Conservation (phyloP, 1,284 basidiomycete genomes). For the Sporisorium sorghi region DNA sequence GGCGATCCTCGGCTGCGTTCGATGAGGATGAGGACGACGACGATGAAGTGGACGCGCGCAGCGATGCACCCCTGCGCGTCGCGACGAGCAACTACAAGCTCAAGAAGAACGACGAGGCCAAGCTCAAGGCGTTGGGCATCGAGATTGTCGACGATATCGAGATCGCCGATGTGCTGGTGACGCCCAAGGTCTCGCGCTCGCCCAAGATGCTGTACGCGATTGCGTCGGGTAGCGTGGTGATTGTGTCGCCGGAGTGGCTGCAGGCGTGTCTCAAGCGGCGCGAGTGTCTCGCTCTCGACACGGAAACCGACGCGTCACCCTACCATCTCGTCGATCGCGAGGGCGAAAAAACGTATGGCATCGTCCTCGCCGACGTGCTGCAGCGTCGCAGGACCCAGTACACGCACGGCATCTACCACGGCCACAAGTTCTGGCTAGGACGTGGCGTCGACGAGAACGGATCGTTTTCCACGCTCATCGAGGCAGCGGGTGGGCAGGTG, state of each 20-base stretch:
- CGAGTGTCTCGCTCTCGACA: not conserved
- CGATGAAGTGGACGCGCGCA: not conserved
- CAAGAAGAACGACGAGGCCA: slow-evolving; percentile 30
- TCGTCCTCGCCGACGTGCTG: slow-evolving; percentile 30
- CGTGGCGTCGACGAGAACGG: slow-evolving; percentile 37
- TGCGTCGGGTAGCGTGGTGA: slow-evolving; percentile 28
- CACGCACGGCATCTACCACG: slow-evolving; percentile 31
- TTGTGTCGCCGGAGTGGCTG: slow-evolving; percentile 44
- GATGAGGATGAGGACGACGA: not conserved
- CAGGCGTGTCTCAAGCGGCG: slow-evolving; percentile 28
- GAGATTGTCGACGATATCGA: slow-evolving; percentile 41
- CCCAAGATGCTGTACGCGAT: slow-evolving; percentile 53
- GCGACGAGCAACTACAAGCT: slow-evolving; percentile 42
- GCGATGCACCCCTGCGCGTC: slow-evolving; percentile 16
- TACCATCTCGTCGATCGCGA: slow-evolving; percentile 19
- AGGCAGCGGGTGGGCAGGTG: slow-evolving; percentile 33
- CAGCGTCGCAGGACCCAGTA: slow-evolving; percentile 18
- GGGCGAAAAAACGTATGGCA: slow-evolving; percentile 35
- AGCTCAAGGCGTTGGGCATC: slow-evolving; percentile 29
- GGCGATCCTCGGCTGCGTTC: not conserved
- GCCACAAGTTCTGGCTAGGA: slow-evolving; percentile 44
- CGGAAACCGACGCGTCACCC: not conserved
- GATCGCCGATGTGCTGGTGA: slow-evolving; percentile 41
- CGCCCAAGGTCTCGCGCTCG: slow-evolving; percentile 40
- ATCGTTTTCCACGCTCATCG: slow-evolving; percentile 29